Conservation (phyloP, 2,329 filamentous ascomycete species). For the Colletotrichum tamarilloi region DNA sequence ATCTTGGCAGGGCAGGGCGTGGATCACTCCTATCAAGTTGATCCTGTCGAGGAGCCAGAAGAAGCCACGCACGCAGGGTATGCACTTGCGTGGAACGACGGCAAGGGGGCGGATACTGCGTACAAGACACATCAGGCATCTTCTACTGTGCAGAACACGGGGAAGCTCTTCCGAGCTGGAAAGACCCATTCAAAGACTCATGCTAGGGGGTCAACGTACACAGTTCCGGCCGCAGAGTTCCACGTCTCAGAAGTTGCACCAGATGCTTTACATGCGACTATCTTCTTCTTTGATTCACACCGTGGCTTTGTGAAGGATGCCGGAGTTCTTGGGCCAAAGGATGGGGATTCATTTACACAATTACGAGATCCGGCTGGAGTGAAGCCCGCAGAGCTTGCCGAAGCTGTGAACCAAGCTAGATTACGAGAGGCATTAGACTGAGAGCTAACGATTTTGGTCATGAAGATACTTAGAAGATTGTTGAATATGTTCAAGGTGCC, state of each 20-base stretch:
- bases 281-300: conserved; percentile 49
- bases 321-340: conserved; percentile 44
- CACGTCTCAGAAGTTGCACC: conserved; percentile 44
- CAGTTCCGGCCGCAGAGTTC: conserved; percentile 43
- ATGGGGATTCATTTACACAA: conserved; percentile 38
- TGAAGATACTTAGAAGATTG: background rate
- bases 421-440: background rate
- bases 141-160: conserved; percentile 42
- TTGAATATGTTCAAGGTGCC: background rate
- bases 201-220: conserved; percentile 40
- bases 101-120: conserved; percentile 30
- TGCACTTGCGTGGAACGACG: conserved; percentile 42
- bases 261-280: conserved; percentile 45
- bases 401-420: conserved; percentile 35
- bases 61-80: conserved; percentile 46
- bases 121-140: conserved; percentile 41
- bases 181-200: conserved; percentile 28
- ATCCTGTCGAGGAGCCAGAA: conserved; percentile 24
- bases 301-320: conserved; percentile 46
- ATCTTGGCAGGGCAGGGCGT: conserved; percentile 47
- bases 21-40: conserved; percentile 44
- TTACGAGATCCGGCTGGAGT: conserved; percentile 38
- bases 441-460: background rate
- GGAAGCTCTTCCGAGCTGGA: conserved; percentile 36
- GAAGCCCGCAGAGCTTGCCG: conserved; percentile 37